A percentile compares a stretch with the other conserved stretches of the same genome.
phyloP scores from a whole-genome alignment of 108 stramenopile genomes.

The Nannochloropsis granulata region DNA sequence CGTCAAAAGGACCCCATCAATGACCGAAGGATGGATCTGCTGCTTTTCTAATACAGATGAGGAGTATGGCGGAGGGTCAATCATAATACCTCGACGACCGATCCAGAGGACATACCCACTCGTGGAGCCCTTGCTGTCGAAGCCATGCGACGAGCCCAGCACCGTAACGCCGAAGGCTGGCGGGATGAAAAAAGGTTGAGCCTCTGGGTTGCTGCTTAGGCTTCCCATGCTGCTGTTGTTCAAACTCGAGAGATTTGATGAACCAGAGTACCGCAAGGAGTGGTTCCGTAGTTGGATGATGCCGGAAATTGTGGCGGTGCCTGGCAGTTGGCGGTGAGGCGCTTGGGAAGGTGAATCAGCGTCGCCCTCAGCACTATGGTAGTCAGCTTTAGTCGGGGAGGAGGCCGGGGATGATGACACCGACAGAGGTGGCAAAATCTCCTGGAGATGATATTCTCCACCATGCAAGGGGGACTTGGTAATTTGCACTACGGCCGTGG shows the following conservation, averaged over 20 bases:
- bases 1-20: conserved; percentile 76
- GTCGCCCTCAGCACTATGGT: background rate
- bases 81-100: conserved; percentile 82
- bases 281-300: background rate
- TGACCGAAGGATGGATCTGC: conserved; percentile 47
- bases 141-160: conserved; percentile 79
- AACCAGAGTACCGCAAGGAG: background rate
- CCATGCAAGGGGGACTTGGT: background rate
- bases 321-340: background rate
- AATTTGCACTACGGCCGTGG: background rate
- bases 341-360: background rate
- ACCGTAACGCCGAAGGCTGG: conserved; percentile 84
- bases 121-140: conserved; percentile 67
- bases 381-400: background rate
- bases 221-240: background rate
- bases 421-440: background rate
- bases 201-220: background rate
- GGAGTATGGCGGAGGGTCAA: conserved; percentile 69
- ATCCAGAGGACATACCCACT: conserved; percentile 88
- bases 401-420: background rate
- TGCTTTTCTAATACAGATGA: conserved; percentile 5
- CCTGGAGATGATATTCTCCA: background rate
- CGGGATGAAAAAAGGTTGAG: conserved; percentile 51
- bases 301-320: background rate
- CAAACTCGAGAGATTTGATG: background rate